Evolutionary conservation across 202 grass and related monocot genomes (phyloP).

Genomic region (Schoenoplectus triqueter): DNA sequence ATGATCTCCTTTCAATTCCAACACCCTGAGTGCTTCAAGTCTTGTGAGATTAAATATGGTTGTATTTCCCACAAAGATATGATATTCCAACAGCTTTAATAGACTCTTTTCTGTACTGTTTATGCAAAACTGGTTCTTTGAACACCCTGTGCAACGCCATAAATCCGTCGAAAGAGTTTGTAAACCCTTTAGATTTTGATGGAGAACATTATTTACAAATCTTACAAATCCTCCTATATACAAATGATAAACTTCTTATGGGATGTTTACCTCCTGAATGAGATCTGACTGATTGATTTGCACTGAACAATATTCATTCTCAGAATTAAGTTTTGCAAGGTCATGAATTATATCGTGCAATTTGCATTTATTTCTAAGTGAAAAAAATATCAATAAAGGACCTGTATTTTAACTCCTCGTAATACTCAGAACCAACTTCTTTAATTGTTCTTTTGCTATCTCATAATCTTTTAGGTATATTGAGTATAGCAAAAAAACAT

Average conservation of each 20-base stretch:
- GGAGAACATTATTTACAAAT: conserved; percentile 28
- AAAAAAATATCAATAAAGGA: conserved; percentile 40
- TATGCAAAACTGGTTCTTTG: not conserved
- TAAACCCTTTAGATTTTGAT: not conserved
- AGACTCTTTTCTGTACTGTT: not conserved
- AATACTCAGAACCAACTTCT: conserved; percentile 41
- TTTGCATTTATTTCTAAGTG: conserved; percentile 10
- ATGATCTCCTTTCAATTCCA: not conserved
- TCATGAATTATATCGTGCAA: conserved; percentile 46
- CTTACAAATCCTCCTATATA: not conserved
- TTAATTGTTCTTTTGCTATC: conserved; percentile 26
- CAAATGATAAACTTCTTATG: conserved; percentile 13
- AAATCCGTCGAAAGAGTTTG: conserved; percentile 5
- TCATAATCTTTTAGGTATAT: conserved; percentile 42
- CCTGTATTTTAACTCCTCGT: conserved; percentile 46
- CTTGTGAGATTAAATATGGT: not conserved
- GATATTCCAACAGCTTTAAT: not conserved
- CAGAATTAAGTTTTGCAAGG: conserved; percentile 26
- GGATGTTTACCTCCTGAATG: not conserved
- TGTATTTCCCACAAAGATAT: not conserved
- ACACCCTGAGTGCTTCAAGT: conserved; percentile 1
- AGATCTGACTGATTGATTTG: not conserved
- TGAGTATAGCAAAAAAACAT: conserved; percentile 29
- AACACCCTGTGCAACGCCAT: not conserved
- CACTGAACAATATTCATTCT: conserved; percentile 26